Conservation (phyloP, 2,329 filamentous ascomycete species). For the Sporothrix brunneoviolacea region DNA sequence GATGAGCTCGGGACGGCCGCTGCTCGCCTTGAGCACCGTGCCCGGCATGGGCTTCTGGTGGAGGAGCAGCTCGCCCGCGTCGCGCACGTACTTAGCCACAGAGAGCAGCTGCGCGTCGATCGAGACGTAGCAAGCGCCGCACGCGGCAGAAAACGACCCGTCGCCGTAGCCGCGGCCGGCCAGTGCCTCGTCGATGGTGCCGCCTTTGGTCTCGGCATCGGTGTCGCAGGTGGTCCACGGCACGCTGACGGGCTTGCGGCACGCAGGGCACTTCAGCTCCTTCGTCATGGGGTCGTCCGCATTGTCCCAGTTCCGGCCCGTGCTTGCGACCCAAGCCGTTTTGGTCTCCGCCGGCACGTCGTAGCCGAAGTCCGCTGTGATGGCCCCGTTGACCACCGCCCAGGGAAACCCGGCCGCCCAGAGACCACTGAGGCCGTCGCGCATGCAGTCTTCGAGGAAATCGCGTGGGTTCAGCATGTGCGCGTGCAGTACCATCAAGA, state of each 20-base stretch:
- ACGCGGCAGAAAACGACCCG: slow-evolving; percentile 43
- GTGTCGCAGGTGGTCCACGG: slow-evolving; percentile 53
- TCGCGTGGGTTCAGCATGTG: slow-evolving; percentile 70
- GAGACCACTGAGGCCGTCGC: slow-evolving; percentile 44
- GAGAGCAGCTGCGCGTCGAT: slow-evolving; percentile 54
- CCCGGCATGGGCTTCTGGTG: slow-evolving; percentile 56
- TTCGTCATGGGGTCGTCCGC: slow-evolving; percentile 43
- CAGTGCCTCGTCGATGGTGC: slow-evolving; percentile 26
- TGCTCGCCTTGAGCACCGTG: slow-evolving; percentile 51
- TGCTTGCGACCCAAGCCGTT: slow-evolving; percentile 39
- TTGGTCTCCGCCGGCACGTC: slow-evolving; percentile 37
- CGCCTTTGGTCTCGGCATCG: background rate
- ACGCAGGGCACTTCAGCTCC: slow-evolving; percentile 49
- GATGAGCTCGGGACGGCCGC: slow-evolving; percentile 41
- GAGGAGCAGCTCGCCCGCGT: slow-evolving; percentile 43
- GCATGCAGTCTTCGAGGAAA: slow-evolving; percentile 69
- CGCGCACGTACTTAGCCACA: slow-evolving; percentile 54
- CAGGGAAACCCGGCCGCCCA: slow-evolving; percentile 64
- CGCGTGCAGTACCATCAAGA: slow-evolving; percentile 73
- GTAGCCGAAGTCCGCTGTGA: slow-evolving; percentile 54
- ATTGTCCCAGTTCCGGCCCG: slow-evolving; percentile 54
- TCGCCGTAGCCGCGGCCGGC: slow-evolving; percentile 56
- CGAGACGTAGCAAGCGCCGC: slow-evolving; percentile 41
- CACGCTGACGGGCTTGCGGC: slow-evolving; percentile 34
- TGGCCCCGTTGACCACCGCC: slow-evolving; percentile 49